These are phyloP conservation scores for Eragrostis nindensis DNA, from an alignment of 176 grass and related monocot genomes.

Conservation along the genomic window DNA sequence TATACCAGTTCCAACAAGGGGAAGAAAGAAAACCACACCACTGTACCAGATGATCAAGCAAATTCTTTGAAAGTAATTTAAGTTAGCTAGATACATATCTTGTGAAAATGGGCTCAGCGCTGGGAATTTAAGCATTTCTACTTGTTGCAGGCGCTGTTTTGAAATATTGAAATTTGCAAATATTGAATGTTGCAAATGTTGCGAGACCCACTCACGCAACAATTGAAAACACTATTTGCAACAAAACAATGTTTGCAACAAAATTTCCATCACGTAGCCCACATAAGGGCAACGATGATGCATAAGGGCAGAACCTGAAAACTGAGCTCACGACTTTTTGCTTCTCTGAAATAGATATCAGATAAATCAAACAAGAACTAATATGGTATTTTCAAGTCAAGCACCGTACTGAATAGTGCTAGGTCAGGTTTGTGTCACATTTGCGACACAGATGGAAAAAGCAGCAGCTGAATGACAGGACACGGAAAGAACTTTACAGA, in stretches of 20 bases:
- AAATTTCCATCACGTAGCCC: background rate
- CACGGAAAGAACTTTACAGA: background rate
- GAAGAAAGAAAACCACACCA: background rate
- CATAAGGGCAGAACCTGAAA: background rate
- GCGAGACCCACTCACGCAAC: background rate
- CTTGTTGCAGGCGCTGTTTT: background rate
- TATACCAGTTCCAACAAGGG: slow-evolving; percentile 16
- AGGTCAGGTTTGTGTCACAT: slow-evolving; percentile 13
- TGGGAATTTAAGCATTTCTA: background rate
- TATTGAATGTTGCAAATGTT: background rate
- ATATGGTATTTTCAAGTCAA: slow-evolving; percentile 1
- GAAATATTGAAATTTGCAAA: background rate
- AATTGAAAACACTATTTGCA: background rate
- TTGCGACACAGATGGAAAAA: slow-evolving; percentile 4
- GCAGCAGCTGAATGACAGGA: background rate
- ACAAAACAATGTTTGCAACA: background rate
- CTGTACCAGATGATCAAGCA: background rate
- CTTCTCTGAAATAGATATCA: background rate
- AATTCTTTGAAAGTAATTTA: background rate
- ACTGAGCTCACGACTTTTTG: background rate
- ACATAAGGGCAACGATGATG: background rate
- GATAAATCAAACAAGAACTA: slow-evolving; percentile 27
- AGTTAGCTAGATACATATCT: background rate
- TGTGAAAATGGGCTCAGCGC: background rate
- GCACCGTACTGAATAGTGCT: slow-evolving; percentile 5